These are phyloP conservation scores for Hypoxylon sp. DNA, from an alignment of 2,329 filamentous ascomycete species.

Conservation along the genomic window DNA sequence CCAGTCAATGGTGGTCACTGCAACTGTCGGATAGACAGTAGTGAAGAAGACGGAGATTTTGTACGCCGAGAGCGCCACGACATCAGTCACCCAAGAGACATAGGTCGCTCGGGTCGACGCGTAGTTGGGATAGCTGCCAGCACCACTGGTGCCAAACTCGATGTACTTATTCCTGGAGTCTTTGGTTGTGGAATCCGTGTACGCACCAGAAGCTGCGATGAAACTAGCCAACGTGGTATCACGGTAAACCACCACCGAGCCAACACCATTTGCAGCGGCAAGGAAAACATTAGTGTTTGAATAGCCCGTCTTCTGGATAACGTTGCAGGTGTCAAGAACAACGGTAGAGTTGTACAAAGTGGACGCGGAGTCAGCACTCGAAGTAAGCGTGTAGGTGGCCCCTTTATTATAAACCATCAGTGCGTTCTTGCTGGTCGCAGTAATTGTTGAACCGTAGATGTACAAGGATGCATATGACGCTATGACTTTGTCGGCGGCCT, in stretches of 20 bases:
- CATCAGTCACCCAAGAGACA: neutral
- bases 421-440: neutral
- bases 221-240: neutral
- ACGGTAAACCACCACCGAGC: neutral
- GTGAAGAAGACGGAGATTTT: neutral
- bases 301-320: neutral
- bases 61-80: neutral
- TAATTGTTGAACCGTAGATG: neutral
- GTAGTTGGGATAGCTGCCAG: neutral
- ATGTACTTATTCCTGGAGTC: neutral
- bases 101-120: neutral
- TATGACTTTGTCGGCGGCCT: neutral
- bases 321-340: neutral
- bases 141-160: neutral
- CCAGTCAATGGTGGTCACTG: neutral
- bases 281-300: neutral
- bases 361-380: neutral
- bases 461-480: neutral
- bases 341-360: neutral
- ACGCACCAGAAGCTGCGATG: neutral
- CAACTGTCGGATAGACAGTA: neutral
- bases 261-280: neutral
- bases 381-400: neutral
- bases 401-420: neutral
- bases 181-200: neutral